These are phyloP conservation scores for Citrus inodora DNA, from an alignment of 345 rosid species.

Conservation along the genomic window DNA sequence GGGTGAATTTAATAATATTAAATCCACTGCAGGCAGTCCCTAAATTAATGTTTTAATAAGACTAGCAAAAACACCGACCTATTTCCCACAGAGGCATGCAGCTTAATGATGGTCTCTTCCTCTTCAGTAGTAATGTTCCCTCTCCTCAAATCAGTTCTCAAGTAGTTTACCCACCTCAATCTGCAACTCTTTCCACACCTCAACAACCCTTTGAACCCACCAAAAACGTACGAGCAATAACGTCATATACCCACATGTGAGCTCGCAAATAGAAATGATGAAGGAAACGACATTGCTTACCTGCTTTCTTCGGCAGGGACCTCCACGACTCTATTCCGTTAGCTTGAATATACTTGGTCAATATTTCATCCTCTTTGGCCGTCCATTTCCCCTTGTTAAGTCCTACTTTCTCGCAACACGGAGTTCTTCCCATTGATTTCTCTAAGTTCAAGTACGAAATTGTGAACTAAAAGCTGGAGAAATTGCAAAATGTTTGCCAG, in stretches of 20 bases:
- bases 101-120: conserved; percentile 55
- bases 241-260: neutral
- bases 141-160: conserved; percentile 68
- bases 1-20: too few species aligned
- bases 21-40: too few species aligned
- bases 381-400: conserved; percentile 65
- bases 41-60: too few species aligned
- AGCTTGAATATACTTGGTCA: conserved; percentile 42
- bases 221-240: neutral
- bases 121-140: conserved; percentile 67
- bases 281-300: conserved; percentile 7
- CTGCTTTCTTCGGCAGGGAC: conserved; percentile 64
- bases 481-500: neutral
- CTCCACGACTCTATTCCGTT: conserved; percentile 71
- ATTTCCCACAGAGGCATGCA: conserved; percentile 73
- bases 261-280: too few species aligned
- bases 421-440: conserved; percentile 68
- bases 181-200: conserved; percentile 96
- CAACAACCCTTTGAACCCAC: conserved; percentile 45
- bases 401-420: conserved; percentile 69
- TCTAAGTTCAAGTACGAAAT: neutral
- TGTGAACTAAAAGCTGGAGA: too few species aligned
- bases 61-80: conserved; percentile 33
- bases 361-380: conserved; percentile 48
- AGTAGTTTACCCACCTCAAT: conserved; percentile 83